Evolutionary conservation across 2,329 filamentous ascomycete species (phyloP).

Genomic region (Diaporthe batatas): DNA sequence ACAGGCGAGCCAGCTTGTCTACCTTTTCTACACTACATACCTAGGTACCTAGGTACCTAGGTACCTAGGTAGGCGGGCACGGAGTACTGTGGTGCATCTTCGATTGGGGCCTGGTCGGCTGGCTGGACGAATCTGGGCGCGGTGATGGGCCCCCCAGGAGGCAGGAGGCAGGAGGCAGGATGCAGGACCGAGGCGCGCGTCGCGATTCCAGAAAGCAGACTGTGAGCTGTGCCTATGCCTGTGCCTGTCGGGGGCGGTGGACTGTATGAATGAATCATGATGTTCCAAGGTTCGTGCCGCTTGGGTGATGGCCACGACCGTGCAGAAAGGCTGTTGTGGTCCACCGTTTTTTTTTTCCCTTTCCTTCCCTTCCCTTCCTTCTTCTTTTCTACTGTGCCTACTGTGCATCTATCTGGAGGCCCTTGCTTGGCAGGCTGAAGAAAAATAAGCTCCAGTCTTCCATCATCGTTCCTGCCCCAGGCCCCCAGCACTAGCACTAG

Average conservation of each 20-base stretch:
- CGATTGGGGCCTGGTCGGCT: neutral
- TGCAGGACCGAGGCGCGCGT: constrained; percentile 1
- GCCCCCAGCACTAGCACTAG: no score
- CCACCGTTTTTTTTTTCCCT: neutral
- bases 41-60: no score
- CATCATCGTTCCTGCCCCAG: constrained; percentile 12
- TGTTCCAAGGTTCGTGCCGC: constrained; percentile 15
- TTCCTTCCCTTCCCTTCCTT: no score
- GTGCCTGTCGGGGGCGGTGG: neutral
- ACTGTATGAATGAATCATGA: constrained; percentile 24
- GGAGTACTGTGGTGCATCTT: neutral
- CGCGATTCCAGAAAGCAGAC: neutral
- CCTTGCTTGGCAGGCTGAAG: neutral
- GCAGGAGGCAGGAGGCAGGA: neutral
- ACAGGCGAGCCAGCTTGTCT: neutral
- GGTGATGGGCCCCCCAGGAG: neutral
- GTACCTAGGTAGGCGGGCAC: no score
- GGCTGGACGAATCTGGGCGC: neutral
- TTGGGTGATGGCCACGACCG: constrained; percentile 4
- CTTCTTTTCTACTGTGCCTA: no score
- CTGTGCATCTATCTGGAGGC: no score
- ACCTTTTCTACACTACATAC: no score
- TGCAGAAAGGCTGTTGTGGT: constrained; percentile 3
- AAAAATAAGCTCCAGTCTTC: constrained; percentile 30
- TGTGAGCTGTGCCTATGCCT: neutral